A percentile compares a stretch with the other conserved stretches of the same genome.
These are phyloP conservation scores for Daldinia childiae DNA, from an alignment of 495 filamentous ascomycete species.

Conservation along the genomic window DNA sequence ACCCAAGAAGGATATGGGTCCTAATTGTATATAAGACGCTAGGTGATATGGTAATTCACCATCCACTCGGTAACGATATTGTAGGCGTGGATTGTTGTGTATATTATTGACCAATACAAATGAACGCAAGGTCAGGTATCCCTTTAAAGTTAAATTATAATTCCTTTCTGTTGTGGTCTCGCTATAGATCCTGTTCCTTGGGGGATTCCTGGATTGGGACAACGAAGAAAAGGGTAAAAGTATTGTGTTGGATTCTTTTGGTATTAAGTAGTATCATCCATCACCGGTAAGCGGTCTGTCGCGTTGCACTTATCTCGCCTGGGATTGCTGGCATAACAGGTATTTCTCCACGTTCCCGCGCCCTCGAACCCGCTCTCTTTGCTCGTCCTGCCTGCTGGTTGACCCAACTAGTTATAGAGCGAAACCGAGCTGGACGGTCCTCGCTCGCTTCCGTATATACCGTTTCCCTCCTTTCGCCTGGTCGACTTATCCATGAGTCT, in stretches of 20 bases:
- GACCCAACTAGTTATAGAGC: constrained; percentile 68
- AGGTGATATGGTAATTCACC: constrained; percentile 14
- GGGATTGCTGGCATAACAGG: constrained; percentile 43
- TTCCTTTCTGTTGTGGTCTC: background rate
- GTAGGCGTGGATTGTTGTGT: constrained; percentile 7
- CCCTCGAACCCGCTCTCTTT: constrained; percentile 47
- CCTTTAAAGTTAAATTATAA: constrained; percentile 9
- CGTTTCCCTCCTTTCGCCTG: constrained; percentile 49
- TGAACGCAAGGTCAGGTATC: background rate
- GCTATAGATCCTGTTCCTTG: constrained; percentile 2
- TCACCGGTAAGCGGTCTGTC: constrained; percentile 43
- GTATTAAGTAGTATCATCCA: constrained; percentile 19
- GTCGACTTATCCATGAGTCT: constrained; percentile 53
- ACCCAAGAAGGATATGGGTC: constrained; percentile 3
- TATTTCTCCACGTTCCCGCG: constrained; percentile 34
- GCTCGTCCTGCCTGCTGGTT: constrained; percentile 63
- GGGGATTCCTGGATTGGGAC: background rate
- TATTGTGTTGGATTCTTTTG: constrained; percentile 17
- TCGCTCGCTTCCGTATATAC: constrained; percentile 59
- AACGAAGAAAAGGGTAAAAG: background rate
- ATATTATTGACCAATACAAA: constrained; percentile 6
- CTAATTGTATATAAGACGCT: constrained; percentile 12
- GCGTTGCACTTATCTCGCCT: constrained; percentile 32
- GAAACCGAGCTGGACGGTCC: constrained; percentile 63
- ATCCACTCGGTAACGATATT: background rate